Conservation (phyloP, 2,329 filamentous ascomycete species). For the Waltergamsia citrina region DNA sequence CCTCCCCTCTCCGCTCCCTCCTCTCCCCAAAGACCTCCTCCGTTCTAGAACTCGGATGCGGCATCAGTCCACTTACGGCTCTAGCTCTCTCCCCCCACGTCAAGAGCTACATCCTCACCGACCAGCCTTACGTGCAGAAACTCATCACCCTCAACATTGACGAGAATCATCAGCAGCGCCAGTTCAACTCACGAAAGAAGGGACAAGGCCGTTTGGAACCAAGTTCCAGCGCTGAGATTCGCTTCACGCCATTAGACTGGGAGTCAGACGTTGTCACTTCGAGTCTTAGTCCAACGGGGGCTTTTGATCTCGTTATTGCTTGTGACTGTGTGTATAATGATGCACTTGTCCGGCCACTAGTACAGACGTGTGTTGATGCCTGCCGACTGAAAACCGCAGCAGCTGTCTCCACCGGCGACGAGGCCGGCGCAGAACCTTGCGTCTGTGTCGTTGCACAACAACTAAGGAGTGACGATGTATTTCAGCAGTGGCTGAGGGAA, state of each 20-base stretch:
- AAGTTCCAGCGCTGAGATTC: conserved; percentile 22
- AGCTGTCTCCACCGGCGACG: conserved; percentile 4
- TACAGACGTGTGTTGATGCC: conserved; percentile 69
- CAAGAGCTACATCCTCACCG: conserved; percentile 65
- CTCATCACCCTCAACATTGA: conserved; percentile 68
- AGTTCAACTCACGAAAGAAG: neutral
- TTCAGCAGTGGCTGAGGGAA: conserved; percentile 67
- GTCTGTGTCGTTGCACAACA: conserved; percentile 84
- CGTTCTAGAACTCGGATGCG: conserved; percentile 79
- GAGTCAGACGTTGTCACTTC: conserved; percentile 51
- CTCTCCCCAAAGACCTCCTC: conserved; percentile 33
- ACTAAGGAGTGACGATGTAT: conserved; percentile 74
- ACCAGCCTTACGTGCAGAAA: conserved; percentile 77
- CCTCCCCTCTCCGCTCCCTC: conserved; percentile 36
- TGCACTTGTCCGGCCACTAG: conserved; percentile 68
- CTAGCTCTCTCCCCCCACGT: conserved; percentile 56
- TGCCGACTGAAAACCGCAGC: conserved; percentile 45
- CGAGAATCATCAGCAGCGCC: conserved; percentile 38
- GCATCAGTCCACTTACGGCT: conserved; percentile 73
- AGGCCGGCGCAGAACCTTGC: conserved; percentile 34
- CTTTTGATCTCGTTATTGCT: conserved; percentile 68
- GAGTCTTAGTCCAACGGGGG: conserved; percentile 27
- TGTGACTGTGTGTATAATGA: conserved; percentile 98
- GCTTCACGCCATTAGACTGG: conserved; percentile 69
- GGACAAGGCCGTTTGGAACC: conserved; percentile 2